Base-by-base conservation (phyloP, 1,139 yeast genomes). In the Pichia terricola region DNA sequence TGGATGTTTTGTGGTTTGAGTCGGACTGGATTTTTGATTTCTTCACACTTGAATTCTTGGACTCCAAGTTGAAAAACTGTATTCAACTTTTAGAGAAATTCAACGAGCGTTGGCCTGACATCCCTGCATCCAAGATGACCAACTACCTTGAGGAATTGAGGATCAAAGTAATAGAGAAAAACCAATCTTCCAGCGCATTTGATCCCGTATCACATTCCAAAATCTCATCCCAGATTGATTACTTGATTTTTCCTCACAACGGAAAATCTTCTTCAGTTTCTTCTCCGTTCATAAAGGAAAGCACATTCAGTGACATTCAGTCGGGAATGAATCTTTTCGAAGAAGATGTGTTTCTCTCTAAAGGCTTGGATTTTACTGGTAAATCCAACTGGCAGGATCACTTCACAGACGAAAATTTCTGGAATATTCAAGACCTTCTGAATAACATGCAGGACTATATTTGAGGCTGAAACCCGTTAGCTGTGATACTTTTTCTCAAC, bases 101-200 rank as follows among this genome's bases (percentile, higher is more conserved):
- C 32, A 41, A 44, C 31, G 54, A 51, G 28, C 33, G 53, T 5
- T 53, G 56, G 55, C 56, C 56, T 3, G 54, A 52, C 42, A 45
- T 53, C n/a, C 41, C 35, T 10, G 43, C 41, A 8, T 46, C 50
- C 3, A 37, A 45, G 10, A 50, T 53, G 51, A 31, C 47, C 11
- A 31, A 31, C 8, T 38, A 49, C 9, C 40, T 53, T 16, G 32
- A 31, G 5, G 40, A 41, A 5, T 27, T 53, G 7, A 34, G 42
- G 7, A 16, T 16, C 22, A 1, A 16, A 16, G 22, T 16, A 16
- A 16, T 16, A 16, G 22, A 16, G 22, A 16, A 16, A 16, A 16
- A 16, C 22, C 22, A 16, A 16, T 16, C 22, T 16, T 16, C 22
- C 22, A 16, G 22, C 22, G 22, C 22, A 16, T 16, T 16, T 8